phyloP scores from a whole-genome alignment of 139 green algal genomes.

The Chlamydomonas urium region DNA sequence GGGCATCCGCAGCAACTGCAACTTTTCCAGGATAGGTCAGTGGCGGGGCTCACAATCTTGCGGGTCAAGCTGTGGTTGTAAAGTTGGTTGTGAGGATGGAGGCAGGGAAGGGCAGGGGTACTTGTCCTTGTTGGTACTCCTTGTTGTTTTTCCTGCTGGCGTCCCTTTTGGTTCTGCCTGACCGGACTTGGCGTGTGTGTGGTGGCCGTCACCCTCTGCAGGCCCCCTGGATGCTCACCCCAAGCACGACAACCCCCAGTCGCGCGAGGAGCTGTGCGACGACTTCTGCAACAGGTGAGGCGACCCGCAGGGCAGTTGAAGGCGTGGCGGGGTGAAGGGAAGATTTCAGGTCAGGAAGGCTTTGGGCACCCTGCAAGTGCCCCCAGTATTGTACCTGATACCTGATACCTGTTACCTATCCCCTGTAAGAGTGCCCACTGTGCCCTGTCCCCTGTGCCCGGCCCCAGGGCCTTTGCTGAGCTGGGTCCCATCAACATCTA shows the following conservation, averaged over 20 bases:
- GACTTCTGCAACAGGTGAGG: conserved; percentile 37
- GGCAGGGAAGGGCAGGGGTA: no score
- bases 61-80: no score
- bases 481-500: conserved; percentile 59
- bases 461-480: conserved; percentile 36
- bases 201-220: background rate
- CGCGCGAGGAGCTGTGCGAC: conserved; percentile 28
- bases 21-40: conserved; percentile 52
- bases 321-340: background rate
- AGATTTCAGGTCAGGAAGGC: background rate
- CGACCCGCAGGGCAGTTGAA: background rate
- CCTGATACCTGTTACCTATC: no score
- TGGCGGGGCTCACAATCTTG: background rate
- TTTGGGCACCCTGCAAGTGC: no score
- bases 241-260: conserved; percentile 1
- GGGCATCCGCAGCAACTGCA: conserved; percentile 40
- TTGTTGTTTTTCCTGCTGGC: no score
- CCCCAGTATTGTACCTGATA: no score
- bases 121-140: no score
- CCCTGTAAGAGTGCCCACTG: no score
- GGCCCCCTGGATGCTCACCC: conserved; percentile 27
- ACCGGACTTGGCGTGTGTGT: no score
- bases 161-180: no score
- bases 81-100: no score
- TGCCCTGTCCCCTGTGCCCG: no score